phyloP scores from a whole-genome alignment of 805 yeast species.

The Kluyveromyces aestuarii region DNA sequence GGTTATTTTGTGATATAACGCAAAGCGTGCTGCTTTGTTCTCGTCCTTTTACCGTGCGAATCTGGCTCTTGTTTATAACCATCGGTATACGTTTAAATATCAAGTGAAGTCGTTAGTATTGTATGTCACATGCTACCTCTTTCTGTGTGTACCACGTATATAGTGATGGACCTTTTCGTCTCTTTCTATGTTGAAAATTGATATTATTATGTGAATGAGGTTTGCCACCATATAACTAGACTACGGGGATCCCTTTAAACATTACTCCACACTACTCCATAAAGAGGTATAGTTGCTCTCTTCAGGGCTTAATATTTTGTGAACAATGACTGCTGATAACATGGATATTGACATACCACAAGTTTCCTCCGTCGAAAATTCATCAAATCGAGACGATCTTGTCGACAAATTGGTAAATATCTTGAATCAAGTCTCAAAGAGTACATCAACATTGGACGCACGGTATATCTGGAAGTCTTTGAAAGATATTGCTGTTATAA shows the following conservation, averaged over 20 bases:
- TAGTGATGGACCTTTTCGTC: neutral
- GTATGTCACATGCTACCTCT: neutral
- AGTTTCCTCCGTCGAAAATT: constrained; percentile 1
- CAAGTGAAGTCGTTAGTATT: too few species aligned
- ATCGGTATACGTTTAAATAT: too few species aligned
- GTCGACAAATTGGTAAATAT: constrained; percentile 27
- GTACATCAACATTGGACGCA: constrained; percentile 70
- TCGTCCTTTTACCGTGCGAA: too few species aligned
- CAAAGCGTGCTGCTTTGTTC: too few species aligned
- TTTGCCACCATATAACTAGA: neutral
- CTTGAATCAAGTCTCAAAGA: constrained; percentile 36
- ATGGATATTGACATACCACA: constrained; percentile 18
- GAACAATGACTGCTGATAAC: constrained; percentile 12
- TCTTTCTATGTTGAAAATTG: neutral
- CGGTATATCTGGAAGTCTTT: constrained; percentile 79
- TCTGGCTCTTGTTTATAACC: too few species aligned
- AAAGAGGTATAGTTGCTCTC: neutral
- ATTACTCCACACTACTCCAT: neutral
- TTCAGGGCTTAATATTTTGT: neutral
- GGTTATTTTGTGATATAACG: too few species aligned
- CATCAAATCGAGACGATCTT: constrained; percentile 19
- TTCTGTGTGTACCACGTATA: neutral
- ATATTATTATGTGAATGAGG: neutral
- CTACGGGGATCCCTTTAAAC: neutral
- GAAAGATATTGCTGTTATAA: constrained; percentile 68